These are phyloP conservation scores for Nicotiana attenuata DNA, from an alignment of 257 asterid species.

Conservation along the genomic window DNA sequence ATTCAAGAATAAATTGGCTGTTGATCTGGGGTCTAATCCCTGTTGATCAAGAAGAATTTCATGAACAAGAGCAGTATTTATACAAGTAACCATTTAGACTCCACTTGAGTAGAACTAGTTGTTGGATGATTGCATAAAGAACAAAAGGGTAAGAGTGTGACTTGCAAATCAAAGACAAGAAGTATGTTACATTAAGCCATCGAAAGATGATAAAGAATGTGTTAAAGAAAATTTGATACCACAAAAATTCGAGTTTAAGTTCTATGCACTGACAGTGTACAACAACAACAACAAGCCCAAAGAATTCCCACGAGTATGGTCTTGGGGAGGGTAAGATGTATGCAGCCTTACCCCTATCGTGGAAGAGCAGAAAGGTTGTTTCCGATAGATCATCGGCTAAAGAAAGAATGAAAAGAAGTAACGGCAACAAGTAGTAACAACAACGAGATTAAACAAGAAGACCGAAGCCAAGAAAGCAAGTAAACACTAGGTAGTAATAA, in stretches of 20 bases:
- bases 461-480: too few relatives aligned
- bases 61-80: background rate
- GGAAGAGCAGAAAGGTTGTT: too few relatives aligned
- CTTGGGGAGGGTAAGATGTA: too few relatives aligned
- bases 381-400: too few relatives aligned
- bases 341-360: too few relatives aligned
- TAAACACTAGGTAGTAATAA: too few relatives aligned
- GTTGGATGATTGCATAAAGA: background rate
- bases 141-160: background rate
- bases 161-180: background rate
- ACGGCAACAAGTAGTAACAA: too few relatives aligned
- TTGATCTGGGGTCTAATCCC: slow-evolving; percentile 94
- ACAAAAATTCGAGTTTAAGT: background rate
- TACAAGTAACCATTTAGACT: background rate
- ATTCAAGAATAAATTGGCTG: slow-evolving; percentile 71
- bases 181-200: background rate
- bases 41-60: slow-evolving; percentile 11
- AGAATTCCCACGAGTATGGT: too few relatives aligned
- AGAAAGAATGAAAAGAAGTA: too few relatives aligned
- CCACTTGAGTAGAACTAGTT: background rate
- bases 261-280: background rate
- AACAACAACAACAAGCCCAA: too few relatives aligned
- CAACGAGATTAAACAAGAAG: too few relatives aligned
- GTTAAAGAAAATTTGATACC: background rate
- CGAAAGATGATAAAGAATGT: background rate